phyloP scores from a whole-genome alignment of 768 basidiomycete species.

The Russula sp. region DNA sequence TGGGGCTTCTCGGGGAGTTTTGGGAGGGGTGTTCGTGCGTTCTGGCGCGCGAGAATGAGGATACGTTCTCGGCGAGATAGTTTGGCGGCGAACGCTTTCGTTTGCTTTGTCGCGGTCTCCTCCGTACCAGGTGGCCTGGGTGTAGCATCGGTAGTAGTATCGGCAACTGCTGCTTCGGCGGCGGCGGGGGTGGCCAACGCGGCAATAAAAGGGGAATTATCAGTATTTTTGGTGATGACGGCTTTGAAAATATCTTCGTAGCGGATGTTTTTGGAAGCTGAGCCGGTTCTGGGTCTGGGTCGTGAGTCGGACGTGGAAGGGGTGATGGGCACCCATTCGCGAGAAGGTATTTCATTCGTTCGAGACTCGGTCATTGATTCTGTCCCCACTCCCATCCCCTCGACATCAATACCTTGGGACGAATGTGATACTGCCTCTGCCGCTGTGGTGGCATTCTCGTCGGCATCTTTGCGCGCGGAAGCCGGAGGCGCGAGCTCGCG shows the following conservation, averaged over 20 bases:
- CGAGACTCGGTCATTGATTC: neutral
- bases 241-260: too few species aligned
- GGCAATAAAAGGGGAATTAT: neutral
- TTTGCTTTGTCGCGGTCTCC: too few species aligned
- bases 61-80: constrained; percentile 28
- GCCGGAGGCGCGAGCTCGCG: neutral
- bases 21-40: constrained; percentile 27
- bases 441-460: neutral
- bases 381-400: neutral
- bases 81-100: neutral
- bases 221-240: neutral
- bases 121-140: neutral
- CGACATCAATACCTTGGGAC: neutral
- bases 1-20: neutral
- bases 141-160: neutral
- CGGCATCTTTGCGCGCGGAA: neutral
- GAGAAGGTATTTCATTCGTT: neutral
- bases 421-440: neutral
- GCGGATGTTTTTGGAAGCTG: neutral
- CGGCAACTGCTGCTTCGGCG: neutral
- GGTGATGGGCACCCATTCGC: constrained; percentile 19
- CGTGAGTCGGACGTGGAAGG: neutral
- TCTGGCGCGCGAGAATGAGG: constrained; percentile 25
- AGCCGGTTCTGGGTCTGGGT: neutral
- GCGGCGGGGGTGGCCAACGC: neutral